Percentiles rank a stretch among this genome's conserved stretches.
These are phyloP conservation scores for Pythium phragmiticola DNA, from an alignment of 352 stramenopile genomes.

Conservation along the genomic window DNA sequence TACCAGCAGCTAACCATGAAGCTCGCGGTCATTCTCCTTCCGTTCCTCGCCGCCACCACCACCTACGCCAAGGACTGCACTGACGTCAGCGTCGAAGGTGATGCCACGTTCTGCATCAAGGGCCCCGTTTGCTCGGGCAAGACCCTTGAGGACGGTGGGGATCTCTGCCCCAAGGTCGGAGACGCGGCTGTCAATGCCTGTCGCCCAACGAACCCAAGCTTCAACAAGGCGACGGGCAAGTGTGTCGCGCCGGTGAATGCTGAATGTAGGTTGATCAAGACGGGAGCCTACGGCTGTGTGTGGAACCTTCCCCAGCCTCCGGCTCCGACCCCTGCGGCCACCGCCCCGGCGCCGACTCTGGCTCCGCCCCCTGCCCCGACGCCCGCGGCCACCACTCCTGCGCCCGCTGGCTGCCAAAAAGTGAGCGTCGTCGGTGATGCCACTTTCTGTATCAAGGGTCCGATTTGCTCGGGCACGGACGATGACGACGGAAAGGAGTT, in stretches of 20 bases:
- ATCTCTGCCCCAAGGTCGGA: conserved; percentile 54
- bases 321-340: too few relatives aligned
- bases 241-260: conserved; percentile 54
- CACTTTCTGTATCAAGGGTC: conserved; percentile 69
- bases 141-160: conserved; percentile 35
- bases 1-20: too few relatives aligned
- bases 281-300: conserved; percentile 69
- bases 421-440: conserved; percentile 68
- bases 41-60: too few relatives aligned
- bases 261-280: conserved; percentile 55
- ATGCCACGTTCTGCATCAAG: conserved; percentile 72
- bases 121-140: conserved; percentile 63
- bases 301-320: conserved; percentile 11
- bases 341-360: too few relatives aligned
- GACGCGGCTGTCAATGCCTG: conserved; percentile 56
- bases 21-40: too few relatives aligned
- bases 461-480: conserved; percentile 57
- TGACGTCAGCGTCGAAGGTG: conserved; percentile 59
- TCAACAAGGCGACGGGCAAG: conserved; percentile 31
- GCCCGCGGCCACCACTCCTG: too few relatives aligned
- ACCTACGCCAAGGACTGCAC: too few relatives aligned
- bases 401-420: too few relatives aligned
- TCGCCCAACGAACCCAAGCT: conserved; percentile 48
- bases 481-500: conserved; percentile 33
- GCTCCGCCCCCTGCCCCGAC: too few relatives aligned